Conservation (phyloP, 345 rosid genomes). For the Draba incana region DNA sequence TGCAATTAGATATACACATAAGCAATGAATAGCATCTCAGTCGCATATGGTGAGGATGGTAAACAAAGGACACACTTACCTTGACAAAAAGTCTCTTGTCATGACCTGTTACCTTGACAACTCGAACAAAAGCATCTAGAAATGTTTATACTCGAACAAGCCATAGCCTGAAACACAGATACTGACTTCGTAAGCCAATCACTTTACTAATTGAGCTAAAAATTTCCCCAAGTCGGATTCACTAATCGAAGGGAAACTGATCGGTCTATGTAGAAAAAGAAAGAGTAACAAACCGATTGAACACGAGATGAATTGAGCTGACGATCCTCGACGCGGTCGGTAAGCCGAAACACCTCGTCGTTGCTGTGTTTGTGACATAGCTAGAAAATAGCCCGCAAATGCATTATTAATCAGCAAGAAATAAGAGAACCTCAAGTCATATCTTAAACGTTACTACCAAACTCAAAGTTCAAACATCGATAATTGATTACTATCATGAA, state of each 20-base stretch:
- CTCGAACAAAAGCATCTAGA: no score
- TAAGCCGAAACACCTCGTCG: conserved; percentile 45
- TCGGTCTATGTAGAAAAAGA: neutral
- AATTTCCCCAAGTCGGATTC: neutral
- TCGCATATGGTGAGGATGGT: conserved; percentile 4
- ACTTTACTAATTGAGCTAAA: no score
- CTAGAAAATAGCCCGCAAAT: no score
- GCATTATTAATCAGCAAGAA: no score
- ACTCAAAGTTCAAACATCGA: no score
- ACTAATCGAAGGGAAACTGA: neutral
- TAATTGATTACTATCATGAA: no score
- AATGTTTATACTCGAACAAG: no score
- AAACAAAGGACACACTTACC: conserved; percentile 46
- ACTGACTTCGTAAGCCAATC: no score
- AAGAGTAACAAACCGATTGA: conserved; percentile 59
- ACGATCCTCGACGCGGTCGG: conserved; percentile 97
- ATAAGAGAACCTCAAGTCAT: no score
- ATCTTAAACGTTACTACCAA: no score
- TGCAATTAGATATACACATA: conserved; percentile 7
- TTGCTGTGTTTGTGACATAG: no score
- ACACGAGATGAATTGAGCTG: conserved; percentile 96
- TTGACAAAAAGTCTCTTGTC: conserved; percentile 86
- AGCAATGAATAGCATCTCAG: neutral
- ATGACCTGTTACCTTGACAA: conserved; percentile 92
- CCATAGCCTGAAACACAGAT: no score